These are phyloP conservation scores for Lepidopterella palustris DNA, from an alignment of 495 filamentous ascomycete genomes.

Conservation along the genomic window DNA sequence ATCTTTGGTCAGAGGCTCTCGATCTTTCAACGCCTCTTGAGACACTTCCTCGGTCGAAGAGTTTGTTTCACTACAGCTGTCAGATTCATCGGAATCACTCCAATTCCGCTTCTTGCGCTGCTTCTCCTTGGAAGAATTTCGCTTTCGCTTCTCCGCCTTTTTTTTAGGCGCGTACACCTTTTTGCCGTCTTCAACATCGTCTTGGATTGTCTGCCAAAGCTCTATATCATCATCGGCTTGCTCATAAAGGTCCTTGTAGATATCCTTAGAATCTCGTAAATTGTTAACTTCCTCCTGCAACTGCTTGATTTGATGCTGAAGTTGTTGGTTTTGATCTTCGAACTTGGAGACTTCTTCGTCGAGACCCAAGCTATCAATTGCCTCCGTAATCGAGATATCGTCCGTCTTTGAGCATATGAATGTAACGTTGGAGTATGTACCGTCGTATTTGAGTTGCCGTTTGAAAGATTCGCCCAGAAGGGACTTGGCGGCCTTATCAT, in stretches of 20 bases:
- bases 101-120: constrained; percentile 16
- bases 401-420: constrained; percentile 68
- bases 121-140: constrained; percentile 11
- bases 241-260: constrained; percentile 33
- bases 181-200: constrained; percentile 42
- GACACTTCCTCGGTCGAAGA: too few species aligned
- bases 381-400: constrained; percentile 51
- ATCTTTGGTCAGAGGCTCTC: constrained; percentile 34
- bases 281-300: constrained; percentile 36
- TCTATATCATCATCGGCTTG: constrained; percentile 40
- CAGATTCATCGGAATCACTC: constrained; percentile 14
- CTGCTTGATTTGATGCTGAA: constrained; percentile 32
- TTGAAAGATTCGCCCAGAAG: constrained; percentile 57
- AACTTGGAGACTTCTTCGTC: constrained; percentile 33
- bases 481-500: constrained; percentile 57
- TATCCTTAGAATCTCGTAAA: constrained; percentile 34
- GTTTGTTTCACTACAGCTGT: too few species aligned
- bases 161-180: constrained; percentile 44
- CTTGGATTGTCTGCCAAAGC: constrained; percentile 44
- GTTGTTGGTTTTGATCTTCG: constrained; percentile 33
- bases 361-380: constrained; percentile 42
- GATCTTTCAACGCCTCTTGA: too few species aligned
- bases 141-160: constrained; percentile 35
- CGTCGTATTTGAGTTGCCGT: constrained; percentile 60
- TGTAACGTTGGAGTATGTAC: constrained; percentile 42